Evolutionary conservation across 139 green algal genomes (phyloP), one percentile per base, ranked within the genome.

Genomic region (Chlamydomonas schloesseri): DNA sequence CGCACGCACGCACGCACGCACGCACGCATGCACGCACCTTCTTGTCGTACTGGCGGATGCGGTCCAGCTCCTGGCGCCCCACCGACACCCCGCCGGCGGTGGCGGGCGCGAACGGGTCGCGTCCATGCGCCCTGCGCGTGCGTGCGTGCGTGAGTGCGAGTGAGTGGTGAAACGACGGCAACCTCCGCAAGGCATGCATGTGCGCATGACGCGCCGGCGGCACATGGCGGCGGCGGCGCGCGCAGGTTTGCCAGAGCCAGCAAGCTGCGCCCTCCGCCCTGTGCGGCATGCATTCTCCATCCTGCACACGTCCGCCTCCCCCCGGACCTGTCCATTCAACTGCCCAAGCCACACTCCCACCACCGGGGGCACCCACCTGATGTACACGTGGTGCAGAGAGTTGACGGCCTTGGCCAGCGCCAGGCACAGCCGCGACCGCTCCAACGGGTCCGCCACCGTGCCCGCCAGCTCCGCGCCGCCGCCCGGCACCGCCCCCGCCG

Each of bases 11-110:
- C 55, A 13, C 55, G 9, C 14, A 24, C n/a, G n/a, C n/a, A n/a
- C n/a, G n/a, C 20, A 13, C 18, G 18, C 55, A 8, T 18, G 55
- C 55, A 60, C 55, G 2, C 11, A 96, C 83, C 75, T 94, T 95
- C 70, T 91, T 92, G 65, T 80, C 34, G 37, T 93, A 96, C 57
- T 83, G 81, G 18, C 83, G 58, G 67, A 95, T 77, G 20, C 92
- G 91, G 26, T 91, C 84, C 37, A 89, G 69, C 85, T 89, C 85
- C 42, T 76, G 65, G 24, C 67, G 65, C 47, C 46, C 79, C n/a
- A 69, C 31, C 3, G 79, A 28, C 47, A 33, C 9, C 67, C 47
- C 79, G 47, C 47, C 65, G 47, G 31, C 79, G 50, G 65, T n/a
- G 31, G 46, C 6, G 13, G 79, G 79, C 31, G 65, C 33, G 79